Evolutionary conservation across 352 stramenopile genomes (phyloP), one percentile per base, ranked within the genome.

Genomic region (Peronosclerospora sorghi): DNA sequence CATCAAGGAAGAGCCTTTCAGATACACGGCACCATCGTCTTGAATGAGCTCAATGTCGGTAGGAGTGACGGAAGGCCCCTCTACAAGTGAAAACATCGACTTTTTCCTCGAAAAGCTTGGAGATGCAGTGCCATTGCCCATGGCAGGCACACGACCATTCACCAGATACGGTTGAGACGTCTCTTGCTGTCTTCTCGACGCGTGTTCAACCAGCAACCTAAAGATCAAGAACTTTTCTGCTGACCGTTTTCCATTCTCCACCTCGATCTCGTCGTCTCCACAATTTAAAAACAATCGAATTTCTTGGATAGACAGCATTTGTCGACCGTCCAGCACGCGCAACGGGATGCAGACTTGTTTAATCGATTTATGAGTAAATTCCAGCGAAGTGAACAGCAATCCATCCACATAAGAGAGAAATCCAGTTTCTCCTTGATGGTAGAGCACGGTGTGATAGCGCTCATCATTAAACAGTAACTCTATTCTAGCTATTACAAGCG

Each of bases 91-190:
- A 35, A 88, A 87, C 65, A 85, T 87, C 1, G 79, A 75, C 36
- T 86, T 84, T 36, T 71, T 63, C 10, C 77, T 71, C 24, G 75
- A 77, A 52, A 93, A 93, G 36, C 77, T 90, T 0, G 80, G 80
- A 9, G 80, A 93, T 14, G 75, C 80, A 8, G 75, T 76, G 1
- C 80, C 80, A 51, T 82, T 80, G 18, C 80, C 77, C 80, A 93
- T 93, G n/a, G 77, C 67, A 10, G 80, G 80, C 1, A 90, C 68
- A 15, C 75, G 70, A 0, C 75, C 77, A 43, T 79, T 63, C 2
- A 68, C 35, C 17, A 84, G 45, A 55, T 75, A 75, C 17, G 65
- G 65, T 28, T 63, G 49, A 13, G 59, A 41, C n/a, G 59, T 63
- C 49, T 67, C 62, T 14, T 52, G 50, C 18, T 72, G 45, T 7